These are phyloP conservation scores for Neurospora pannonica DNA, from an alignment of 495 filamentous ascomycete species.

Conservation along the genomic window DNA sequence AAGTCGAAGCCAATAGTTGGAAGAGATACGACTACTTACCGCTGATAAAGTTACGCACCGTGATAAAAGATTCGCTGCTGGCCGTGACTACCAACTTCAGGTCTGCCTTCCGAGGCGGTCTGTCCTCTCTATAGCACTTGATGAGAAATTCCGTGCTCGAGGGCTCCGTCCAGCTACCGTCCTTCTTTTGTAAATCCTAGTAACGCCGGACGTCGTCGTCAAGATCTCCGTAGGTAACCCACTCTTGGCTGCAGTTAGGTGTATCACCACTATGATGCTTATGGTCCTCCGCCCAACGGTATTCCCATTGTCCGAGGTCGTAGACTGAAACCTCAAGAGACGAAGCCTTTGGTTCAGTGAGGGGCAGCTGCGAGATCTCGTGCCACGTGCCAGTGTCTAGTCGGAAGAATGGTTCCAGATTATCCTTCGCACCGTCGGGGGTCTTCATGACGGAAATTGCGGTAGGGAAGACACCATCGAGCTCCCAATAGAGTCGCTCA, in stretches of 20 bases:
- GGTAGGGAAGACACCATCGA: constrained; percentile 13
- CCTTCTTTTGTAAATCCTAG: neutral
- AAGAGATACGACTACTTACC: neutral
- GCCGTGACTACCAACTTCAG: constrained; percentile 1
- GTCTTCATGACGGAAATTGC: constrained; percentile 13
- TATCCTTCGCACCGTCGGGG: neutral
- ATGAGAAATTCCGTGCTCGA: constrained; percentile 3
- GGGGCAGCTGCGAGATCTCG: constrained; percentile 8
- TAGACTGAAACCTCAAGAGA: constrained; percentile 9
- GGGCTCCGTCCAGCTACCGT: neutral
- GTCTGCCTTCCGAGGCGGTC: constrained; percentile 1
- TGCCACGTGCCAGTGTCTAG: constrained; percentile 2
- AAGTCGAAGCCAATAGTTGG: neutral
- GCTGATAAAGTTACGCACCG: constrained; percentile 2
- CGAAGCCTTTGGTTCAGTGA: constrained; percentile 16
- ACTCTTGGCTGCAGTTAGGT: neutral
- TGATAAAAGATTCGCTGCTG: neutral
- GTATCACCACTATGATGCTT: too few relatives aligned
- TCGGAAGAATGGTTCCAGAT: constrained; percentile 12
- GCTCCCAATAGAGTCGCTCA: constrained; percentile 12
- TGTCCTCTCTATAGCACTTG: constrained; percentile 5
- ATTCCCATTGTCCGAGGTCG: constrained; percentile 10
- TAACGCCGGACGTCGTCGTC: constrained; percentile 6
- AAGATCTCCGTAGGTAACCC: constrained; percentile 11
- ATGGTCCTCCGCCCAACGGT: neutral